Evolutionary conservation across 108 stramenopile species (phyloP), one percentile per base, ranked within the genome.

Genomic region (Phaeodactylum tricornutum): DNA sequence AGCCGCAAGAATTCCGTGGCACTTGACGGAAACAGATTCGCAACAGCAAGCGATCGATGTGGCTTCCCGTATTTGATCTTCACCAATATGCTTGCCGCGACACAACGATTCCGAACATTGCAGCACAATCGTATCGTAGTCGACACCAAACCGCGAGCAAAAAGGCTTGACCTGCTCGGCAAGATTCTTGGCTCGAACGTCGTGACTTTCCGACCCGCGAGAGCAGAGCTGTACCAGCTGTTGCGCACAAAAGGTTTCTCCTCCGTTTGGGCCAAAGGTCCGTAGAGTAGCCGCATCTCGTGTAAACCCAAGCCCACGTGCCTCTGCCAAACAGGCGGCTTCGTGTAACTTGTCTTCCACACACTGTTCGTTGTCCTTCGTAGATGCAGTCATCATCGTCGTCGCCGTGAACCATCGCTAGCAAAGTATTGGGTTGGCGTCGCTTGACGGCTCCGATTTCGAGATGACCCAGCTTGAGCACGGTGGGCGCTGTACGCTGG

Each of bases 31-130:
- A 15, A 60, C 58, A 22, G 55, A 55, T 1, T 26, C 43, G 48
- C 80, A 84, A 47, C 81, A 85, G 32, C 63, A 61, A 17, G 75
- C 73, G 4, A 90, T 24, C 0, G 68, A 76, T 8, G 79, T 53
- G 5, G 70, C 40, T 44, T 79, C 70, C n/a, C 57, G 36, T 27
- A 79, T 51, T 6, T 50, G 46, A 25, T 35, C 20, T 7, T 43
- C 26, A 42, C 59, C 67, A 20, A 70, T 61, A 44, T 50, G 59
- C 43, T 70, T 85, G 30, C 66, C 71, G 40, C 71, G 62, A 44
- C 81, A 84, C 0, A 80, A 56, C 12, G 70, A 69, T 37, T 69
- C 62, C 11, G 67, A 50, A 51, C 69, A 76, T 35, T 54, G 42
- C 15, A 64, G 49, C 16, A 91, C 33, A 20, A 73, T 74, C 22